These are phyloP conservation scores for Rhododendron ferrugineum DNA, from an alignment of 148 eudicot genomes.

Conservation along the genomic window DNA sequence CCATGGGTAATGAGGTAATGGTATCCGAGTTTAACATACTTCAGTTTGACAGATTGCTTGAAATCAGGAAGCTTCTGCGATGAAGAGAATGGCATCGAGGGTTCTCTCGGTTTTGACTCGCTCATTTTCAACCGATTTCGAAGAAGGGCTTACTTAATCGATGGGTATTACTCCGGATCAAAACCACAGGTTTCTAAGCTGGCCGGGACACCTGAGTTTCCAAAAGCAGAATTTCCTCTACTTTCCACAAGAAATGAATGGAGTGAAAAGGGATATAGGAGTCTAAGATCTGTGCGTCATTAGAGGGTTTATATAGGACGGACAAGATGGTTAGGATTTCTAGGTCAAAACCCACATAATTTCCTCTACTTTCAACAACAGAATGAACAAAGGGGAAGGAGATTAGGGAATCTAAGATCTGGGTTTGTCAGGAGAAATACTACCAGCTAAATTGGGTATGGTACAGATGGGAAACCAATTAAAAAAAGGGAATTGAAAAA, in stretches of 20 bases:
- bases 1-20: constrained; percentile 57
- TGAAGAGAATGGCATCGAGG: constrained; percentile 22
- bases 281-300: background rate
- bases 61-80: constrained; percentile 49
- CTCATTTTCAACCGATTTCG: constrained; percentile 19
- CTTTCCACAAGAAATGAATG: background rate
- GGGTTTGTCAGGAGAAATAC: background rate
- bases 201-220: background rate
- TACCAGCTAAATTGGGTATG: background rate
- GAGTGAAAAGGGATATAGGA: background rate
- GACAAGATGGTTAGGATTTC: background rate
- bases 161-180: background rate
- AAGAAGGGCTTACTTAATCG: background rate
- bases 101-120: constrained; percentile 22
- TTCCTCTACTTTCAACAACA: background rate
- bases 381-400: background rate
- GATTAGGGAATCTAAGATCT: background rate
- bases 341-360: background rate
- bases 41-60: constrained; percentile 44
- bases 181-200: background rate
- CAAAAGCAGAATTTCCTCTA: background rate
- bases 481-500: too few relatives aligned
- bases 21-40: constrained; percentile 55
- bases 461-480: background rate
- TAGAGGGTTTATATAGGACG: background rate